Base-by-base conservation (phyloP, 768 basidiomycete genomes). In the Myochromella boudieri region DNA sequence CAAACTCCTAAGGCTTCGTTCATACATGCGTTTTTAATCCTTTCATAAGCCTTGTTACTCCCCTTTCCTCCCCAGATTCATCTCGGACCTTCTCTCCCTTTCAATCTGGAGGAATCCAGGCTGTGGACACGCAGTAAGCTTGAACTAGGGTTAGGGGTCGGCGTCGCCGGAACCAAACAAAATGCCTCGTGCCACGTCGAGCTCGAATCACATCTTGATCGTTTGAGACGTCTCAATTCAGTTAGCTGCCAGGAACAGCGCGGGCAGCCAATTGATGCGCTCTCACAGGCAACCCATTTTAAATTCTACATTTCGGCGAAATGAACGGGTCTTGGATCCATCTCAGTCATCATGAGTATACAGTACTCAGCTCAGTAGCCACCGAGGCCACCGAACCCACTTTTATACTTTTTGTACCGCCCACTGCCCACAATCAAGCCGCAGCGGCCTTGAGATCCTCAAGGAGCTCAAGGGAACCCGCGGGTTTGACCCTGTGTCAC, bases 131-230 rank as follows among this genome's bases (percentile, higher is more conserved):
- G 34, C 31, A 57, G 39, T 25, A 44, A 41, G 42, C 54, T 42
- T 50, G 52, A 38, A 17, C n/a, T 60, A 52, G 62, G 60, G 61
- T 60, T 63, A 60, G 57, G 63, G 53, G 43, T 45, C 18, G 6
- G 5, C n/a, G 5, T 33, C 43, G 46, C 42, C 29, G 28, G 41
- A 43, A 48, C 46, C 54, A 55, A 57, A 51, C 42, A 52, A 51
- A 44, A 37, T 42, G 59, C 57, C 63, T 63, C 61, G 63, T 64
- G 60, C 51, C 53, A 60, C 55, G 57, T 59, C 45, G 57, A 64
- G 60, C 62, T 54, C 54, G 51, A 53, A 51, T 54, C 57, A 54
- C 31, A 37, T 48, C 44, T 17, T 51, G 55, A 53, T 53, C 36
- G 46, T 51, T 53, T 56, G 45, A 56, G 50, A 40, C 29, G 27